Base-by-base conservation (phyloP, 169 alveolate genomes). In the Plasmodium gonderi region DNA sequence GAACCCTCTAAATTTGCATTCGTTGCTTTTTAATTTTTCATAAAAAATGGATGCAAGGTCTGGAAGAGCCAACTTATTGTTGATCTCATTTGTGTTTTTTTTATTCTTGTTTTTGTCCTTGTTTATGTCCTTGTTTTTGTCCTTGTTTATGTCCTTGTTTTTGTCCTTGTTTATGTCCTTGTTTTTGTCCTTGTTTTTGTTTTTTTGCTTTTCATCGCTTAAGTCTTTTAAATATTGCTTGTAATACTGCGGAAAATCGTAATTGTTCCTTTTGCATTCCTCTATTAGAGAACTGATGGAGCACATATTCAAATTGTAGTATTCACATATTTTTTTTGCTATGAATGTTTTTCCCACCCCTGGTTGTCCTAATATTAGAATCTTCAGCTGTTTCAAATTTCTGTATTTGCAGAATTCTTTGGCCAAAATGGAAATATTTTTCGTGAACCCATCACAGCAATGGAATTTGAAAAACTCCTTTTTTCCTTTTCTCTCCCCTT, bases 281-380 rank as follows among this genome's bases (percentile, higher is more conserved):
- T 82, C 83, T 12, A 82, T 45, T 47, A 82, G 20, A 3, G 29
- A n/a, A 12, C 29, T 17, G 29, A 68, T 82, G 8, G 92, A 82
- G 38, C 92, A 82, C 26, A 82, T 29, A 0, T 12, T 82, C 54
- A 82, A 82, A 44, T 82, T 82, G 20, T 82, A 82, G 54, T 82
- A 80, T 0, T 82, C 78, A 36, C 92, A 82, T 69, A 82, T 69
- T 42, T 69, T 82, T 47, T 82, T 82, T n/a, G 82, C 82, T 8
- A 82, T 82, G 64, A 68, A 82, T 69, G 92, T 26, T 69, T 82
- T 82, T 3, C 92, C 92, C n/a, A 68, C 81, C 6, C 92, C 92
- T 29, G 92, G 92, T 36, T 23, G 83, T 6, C 92, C 92, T n/a
- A 82, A 36, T 14, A 82, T 82, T 1, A 82, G 49, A 2, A 82